These are phyloP conservation scores for Phaeophleospora eucalypticola DNA, from an alignment of 2,329 filamentous ascomycete genomes.

Conservation along the genomic window DNA sequence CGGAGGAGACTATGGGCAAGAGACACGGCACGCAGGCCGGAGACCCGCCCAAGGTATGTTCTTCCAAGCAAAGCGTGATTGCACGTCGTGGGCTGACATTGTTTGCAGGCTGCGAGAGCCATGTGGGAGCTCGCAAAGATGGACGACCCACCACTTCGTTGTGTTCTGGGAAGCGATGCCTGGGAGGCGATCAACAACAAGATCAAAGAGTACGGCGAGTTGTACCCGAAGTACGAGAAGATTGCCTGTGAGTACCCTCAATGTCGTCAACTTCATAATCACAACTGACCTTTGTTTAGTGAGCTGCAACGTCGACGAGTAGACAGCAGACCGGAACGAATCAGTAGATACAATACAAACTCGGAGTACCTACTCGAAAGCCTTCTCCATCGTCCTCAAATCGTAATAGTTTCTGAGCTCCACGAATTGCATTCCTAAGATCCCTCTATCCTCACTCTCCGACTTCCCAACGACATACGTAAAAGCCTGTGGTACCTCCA, in stretches of 20 bases:
- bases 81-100: neutral
- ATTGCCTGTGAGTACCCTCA: slow-evolving; percentile 47
- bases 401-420: slow-evolving; percentile 19
- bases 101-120: slow-evolving; percentile 26
- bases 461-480: slow-evolving; percentile 12
- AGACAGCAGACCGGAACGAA: neutral
- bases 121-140: slow-evolving; percentile 55
- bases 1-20: slow-evolving; percentile 38
- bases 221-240: slow-evolving; percentile 49
- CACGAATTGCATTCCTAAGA: slow-evolving; percentile 10
- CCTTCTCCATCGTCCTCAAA: slow-evolving; percentile 12
- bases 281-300: neutral
- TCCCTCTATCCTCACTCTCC: slow-evolving; percentile 10
- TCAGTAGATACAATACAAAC: neutral
- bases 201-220: slow-evolving; percentile 47
- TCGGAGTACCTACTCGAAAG: neutral
- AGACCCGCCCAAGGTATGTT: slow-evolving; percentile 53
- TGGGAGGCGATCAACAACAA: slow-evolving; percentile 48
- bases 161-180: slow-evolving; percentile 53
- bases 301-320: slow-evolving; percentile 10
- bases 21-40: slow-evolving; percentile 46
- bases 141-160: slow-evolving; percentile 50
- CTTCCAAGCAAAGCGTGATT: neutral
- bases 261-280: slow-evolving; percentile 15
- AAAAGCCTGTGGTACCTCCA: slow-evolving; percentile 14